Percentiles rank a stretch among this genome's conserved stretches.
These are phyloP conservation scores for Leptographium wingfieldii DNA, from an alignment of 2,329 filamentous ascomycete genomes.

Conservation along the genomic window DNA sequence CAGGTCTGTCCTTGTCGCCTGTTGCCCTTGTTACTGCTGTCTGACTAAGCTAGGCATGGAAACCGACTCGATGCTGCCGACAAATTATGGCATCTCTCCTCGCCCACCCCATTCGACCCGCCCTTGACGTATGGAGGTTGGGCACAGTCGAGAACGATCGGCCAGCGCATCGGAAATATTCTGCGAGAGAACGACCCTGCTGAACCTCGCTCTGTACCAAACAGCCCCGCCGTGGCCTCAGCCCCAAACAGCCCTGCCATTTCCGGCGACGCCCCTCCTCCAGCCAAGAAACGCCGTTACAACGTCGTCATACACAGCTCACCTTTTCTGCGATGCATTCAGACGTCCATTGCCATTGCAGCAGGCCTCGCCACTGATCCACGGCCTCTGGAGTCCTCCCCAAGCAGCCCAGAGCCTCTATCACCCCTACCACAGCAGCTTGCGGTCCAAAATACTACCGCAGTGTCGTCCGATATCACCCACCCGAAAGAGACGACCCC, in stretches of 20 bases:
- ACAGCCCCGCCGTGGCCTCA: background rate
- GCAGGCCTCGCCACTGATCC: slow-evolving; percentile 64
- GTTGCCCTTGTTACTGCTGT: background rate
- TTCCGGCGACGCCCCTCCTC: slow-evolving; percentile 15
- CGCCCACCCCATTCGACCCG: slow-evolving; percentile 88
- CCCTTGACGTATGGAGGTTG: slow-evolving; percentile 91
- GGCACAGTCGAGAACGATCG: slow-evolving; percentile 72
- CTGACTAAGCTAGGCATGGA: slow-evolving; percentile 55
- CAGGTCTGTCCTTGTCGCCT: slow-evolving; percentile 20
- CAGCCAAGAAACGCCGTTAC: slow-evolving; percentile 45
- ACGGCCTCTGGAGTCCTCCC: slow-evolving; percentile 13
- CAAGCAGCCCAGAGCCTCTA: background rate
- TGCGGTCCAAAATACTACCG: background rate
- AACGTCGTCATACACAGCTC: slow-evolving; percentile 82
- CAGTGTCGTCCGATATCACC: background rate
- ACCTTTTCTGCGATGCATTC: slow-evolving; percentile 85
- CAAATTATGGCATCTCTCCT: slow-evolving; percentile 87
- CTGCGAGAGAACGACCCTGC: slow-evolving; percentile 39
- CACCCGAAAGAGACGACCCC: background rate
- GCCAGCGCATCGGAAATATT: slow-evolving; percentile 70
- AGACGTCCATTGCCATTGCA: slow-evolving; percentile 80
- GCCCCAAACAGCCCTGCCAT: slow-evolving; percentile 5
- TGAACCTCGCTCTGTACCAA: slow-evolving; percentile 7
- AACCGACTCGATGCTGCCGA: slow-evolving; percentile 89
- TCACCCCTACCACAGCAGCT: background rate